Percentiles rank a stretch among this genome's conserved stretches.
Evolutionary conservation across 2,329 filamentous ascomycete species (phyloP).

Genomic region (Neopestalotiopsis sp.): DNA sequence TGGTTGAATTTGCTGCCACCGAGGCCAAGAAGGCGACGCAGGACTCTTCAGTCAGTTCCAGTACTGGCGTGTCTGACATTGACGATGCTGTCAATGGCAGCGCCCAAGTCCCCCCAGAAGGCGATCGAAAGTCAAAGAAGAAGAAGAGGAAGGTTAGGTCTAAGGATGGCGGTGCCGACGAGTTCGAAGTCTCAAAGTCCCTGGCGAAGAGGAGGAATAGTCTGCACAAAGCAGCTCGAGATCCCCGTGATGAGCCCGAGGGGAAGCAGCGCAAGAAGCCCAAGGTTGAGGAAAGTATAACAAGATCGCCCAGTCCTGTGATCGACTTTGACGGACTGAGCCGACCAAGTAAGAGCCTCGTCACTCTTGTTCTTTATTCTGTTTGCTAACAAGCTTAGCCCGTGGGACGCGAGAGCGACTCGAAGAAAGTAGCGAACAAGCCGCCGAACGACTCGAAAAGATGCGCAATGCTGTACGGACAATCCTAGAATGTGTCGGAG

Average conservation of each 20-base stretch:
- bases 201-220: conserved; percentile 54
- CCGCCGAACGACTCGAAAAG: conserved; percentile 57
- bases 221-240: conserved; percentile 65
- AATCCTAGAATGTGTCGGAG: conserved; percentile 71
- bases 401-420: conserved; percentile 67
- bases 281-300: conserved; percentile 38
- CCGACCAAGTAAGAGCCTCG: conserved; percentile 53
- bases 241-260: conserved; percentile 60
- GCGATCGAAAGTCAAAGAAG: conserved; percentile 38
- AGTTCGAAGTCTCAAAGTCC: conserved; percentile 35
- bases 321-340: conserved; percentile 68
- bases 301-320: conserved; percentile 58
- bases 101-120: conserved; percentile 23
- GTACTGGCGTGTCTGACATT: conserved; percentile 31
- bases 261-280: conserved; percentile 36
- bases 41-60: conserved; percentile 27
- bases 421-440: conserved; percentile 59
- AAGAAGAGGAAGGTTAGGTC: conserved; percentile 32
- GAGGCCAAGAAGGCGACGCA: conserved; percentile 20
- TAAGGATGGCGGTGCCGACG: conserved; percentile 34
- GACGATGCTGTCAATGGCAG: conserved; percentile 36
- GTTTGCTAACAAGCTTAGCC: conserved; percentile 45
- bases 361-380: not conserved
- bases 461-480: conserved; percentile 68
- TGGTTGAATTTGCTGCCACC: conserved; percentile 33